These are phyloP conservation scores for Thalassiosira hispida DNA, from an alignment of 352 stramenopile genomes.

Conservation along the genomic window DNA sequence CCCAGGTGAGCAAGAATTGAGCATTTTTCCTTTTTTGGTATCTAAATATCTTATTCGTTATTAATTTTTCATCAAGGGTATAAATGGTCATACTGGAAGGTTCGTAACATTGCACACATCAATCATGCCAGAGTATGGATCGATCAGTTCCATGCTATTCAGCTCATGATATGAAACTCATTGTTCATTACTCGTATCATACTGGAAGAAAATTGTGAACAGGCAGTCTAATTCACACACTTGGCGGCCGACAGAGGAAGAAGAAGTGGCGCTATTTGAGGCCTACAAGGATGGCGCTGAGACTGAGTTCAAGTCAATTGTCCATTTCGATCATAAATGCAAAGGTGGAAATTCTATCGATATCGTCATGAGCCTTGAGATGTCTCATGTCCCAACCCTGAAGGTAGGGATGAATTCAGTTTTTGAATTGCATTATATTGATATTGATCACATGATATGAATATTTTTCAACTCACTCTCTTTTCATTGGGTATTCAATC, in stretches of 20 bases:
- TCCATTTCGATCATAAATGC: slow-evolving; percentile 70
- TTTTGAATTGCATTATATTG: no score
- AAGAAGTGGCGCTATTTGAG: slow-evolving; percentile 69
- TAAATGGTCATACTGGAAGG: slow-evolving; percentile 19
- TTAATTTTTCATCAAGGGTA: slow-evolving; percentile 1
- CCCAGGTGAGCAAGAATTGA: slow-evolving; percentile 11
- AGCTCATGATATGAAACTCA: slow-evolving; percentile 63
- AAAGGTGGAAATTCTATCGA: slow-evolving; percentile 59
- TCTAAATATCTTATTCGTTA: background rate
- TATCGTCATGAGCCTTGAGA: slow-evolving; percentile 75
- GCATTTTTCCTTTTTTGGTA: background rate
- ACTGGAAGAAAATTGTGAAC: slow-evolving; percentile 79
- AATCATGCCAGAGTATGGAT: no score
- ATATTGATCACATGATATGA: no score
- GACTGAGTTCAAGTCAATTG: slow-evolving; percentile 74
- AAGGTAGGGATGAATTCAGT: no score
- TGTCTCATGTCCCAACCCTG: slow-evolving; percentile 48
- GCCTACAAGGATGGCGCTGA: slow-evolving; percentile 56
- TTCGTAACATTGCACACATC: no score
- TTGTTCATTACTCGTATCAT: slow-evolving; percentile 71
- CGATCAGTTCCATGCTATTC: no score
- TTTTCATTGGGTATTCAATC: background rate
- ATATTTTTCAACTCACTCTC: no score
- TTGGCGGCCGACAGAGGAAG: slow-evolving; percentile 67
- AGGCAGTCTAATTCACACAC: slow-evolving; percentile 59